Evolutionary conservation across 306 rosid species (phyloP).

Genomic region (Cucurbita moschata): DNA sequence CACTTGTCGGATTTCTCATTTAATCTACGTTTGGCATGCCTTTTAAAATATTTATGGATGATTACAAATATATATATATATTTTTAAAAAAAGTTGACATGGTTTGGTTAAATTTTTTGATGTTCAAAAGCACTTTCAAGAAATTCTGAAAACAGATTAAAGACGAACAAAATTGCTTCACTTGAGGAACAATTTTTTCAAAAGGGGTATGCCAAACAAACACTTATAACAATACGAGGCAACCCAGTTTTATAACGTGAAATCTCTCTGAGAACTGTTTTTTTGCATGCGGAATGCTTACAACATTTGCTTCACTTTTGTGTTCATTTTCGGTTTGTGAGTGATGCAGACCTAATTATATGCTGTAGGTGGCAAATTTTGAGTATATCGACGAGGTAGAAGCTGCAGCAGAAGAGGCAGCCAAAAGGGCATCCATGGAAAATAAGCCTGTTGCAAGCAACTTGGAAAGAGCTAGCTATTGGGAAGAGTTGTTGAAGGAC

Average conservation of each 20-base stretch:
- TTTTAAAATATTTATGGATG: neutral
- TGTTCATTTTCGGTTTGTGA: neutral
- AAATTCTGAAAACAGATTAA: neutral
- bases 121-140: neutral
- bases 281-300: neutral
- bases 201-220: neutral
- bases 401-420: constrained; percentile 72
- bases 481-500: constrained; percentile 92
- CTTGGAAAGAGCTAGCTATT: constrained; percentile 55
- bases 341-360: constrained; percentile 6
- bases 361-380: constrained; percentile 83
- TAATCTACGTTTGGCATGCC: neutral
- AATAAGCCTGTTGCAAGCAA: constrained; percentile 21
- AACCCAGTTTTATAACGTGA: neutral
- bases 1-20: neutral
- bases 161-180: neutral
- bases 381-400: constrained; percentile 81
- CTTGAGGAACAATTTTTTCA: neutral
- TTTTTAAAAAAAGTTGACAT: neutral
- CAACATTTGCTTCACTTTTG: neutral
- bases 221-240: neutral
- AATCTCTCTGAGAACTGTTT: neutral
- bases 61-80: neutral
- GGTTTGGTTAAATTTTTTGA: neutral
- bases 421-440: constrained; percentile 40